Evolutionary conservation across 331 rosid species (phyloP), one percentile per base, ranked within the genome.

Genomic region (Acacia concinna): DNA sequence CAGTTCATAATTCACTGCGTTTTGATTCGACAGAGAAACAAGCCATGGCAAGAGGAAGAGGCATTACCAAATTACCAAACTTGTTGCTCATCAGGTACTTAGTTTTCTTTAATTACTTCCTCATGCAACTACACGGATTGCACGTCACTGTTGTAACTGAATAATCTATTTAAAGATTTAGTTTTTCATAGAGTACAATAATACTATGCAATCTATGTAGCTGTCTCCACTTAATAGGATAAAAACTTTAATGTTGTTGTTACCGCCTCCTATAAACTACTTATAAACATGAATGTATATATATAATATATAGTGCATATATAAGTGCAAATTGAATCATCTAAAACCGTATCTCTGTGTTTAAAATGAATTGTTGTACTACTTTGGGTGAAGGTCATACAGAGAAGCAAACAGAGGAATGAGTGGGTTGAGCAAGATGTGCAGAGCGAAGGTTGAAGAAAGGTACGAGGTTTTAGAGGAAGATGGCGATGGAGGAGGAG

Each of bases 331-430:
- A 13, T 4, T 46, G 52, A 46, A 12, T 15, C 1, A 46, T 46
- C n/a, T 46, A 46, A 15, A 6, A 2, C 21, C 23, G 18, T 49
- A 0, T 15, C 23, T 17, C 5, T 5, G 4, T 49, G 57, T 49
- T 20, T 49, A 17, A 49, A 18, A 18, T n/a, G 23, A 51, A 20
- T n/a, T 51, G 23, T n/a, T 13, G 6, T 6, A 15, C 47, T 14
- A 49, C 57, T 49, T 6, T 49, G 62, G 44, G 35, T 43, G 0
- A 32, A 57, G 72, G 51, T 76, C 80, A 75, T 65, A 52, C 23
- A 84, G 87, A 85, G 88, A 73, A 71, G 76, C 85, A 20, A 88
- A 51, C 23, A 83, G 87, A 76, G 73, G 56, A 35, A 83, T 14
- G 56, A 41, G 11, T 13, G 70, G 70, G 12, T 8, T 75, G 0